phyloP scores from a whole-genome alignment of 495 filamentous ascomycete species.

The Penicillium paxilli region DNA sequence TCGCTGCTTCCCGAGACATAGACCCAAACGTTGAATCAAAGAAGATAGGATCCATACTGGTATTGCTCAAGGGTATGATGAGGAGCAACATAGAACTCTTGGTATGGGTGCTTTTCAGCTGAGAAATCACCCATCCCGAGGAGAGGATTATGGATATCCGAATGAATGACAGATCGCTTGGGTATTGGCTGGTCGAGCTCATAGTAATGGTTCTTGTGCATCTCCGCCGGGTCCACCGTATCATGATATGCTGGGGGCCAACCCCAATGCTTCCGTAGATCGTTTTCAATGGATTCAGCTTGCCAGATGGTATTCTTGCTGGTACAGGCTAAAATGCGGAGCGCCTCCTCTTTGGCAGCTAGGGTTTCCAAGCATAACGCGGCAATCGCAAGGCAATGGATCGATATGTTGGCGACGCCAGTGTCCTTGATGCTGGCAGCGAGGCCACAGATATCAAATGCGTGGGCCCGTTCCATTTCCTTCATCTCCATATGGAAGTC shows the following conservation, averaged over 20 bases:
- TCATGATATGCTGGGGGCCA: slow-evolving; percentile 52
- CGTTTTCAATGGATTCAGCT: slow-evolving; percentile 63
- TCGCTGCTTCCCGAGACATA: too few relatives aligned
- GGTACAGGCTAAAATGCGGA: slow-evolving; percentile 75
- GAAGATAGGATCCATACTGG: slow-evolving; percentile 22
- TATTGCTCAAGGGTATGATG: slow-evolving; percentile 27
- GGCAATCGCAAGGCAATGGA: slow-evolving; percentile 76
- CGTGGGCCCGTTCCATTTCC: slow-evolving; percentile 66
- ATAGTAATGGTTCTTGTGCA: slow-evolving; percentile 22
- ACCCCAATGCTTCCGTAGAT: slow-evolving; percentile 75
- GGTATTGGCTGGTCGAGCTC: slow-evolving; percentile 18
- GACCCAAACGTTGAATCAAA: slow-evolving; percentile 4
- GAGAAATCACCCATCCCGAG: slow-evolving; percentile 68
- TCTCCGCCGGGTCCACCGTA: slow-evolving; percentile 22
- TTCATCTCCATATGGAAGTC: slow-evolving; percentile 61
- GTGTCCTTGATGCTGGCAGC: slow-evolving; percentile 79
- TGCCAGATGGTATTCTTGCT: slow-evolving; percentile 78
- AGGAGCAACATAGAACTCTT: slow-evolving; percentile 59
- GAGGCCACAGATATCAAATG: slow-evolving; percentile 84
- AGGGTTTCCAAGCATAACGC: slow-evolving; percentile 69
- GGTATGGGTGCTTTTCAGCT: slow-evolving; percentile 73
- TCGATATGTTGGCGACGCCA: slow-evolving; percentile 72
- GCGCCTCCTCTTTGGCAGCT: slow-evolving; percentile 77
- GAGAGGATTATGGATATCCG: slow-evolving; percentile 64
- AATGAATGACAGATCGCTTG: slow-evolving; percentile 30